Evolutionary conservation across 202 grass and related monocot genomes (phyloP), one percentile per base, ranked within the genome.

Genomic region (Panicum virgatum): DNA sequence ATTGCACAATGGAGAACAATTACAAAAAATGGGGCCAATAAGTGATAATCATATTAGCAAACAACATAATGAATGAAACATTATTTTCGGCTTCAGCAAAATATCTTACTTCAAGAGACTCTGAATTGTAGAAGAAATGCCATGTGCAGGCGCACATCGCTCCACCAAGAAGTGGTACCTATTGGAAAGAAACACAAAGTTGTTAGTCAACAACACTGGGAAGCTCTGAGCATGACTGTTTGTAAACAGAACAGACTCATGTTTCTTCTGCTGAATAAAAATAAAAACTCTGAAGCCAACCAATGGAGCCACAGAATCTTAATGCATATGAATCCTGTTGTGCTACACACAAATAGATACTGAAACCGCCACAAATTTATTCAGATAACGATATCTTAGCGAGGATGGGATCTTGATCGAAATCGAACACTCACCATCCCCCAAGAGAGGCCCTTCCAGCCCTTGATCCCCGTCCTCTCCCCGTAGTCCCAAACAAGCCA

Each of bases 51-150:
- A 46, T 69, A 10, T 23, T 32, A 72, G 9, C 20, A 32, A 62
- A 18, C 20, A 65, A 66, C 0, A 22, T 53, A 51, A 86, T 56
- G n/a, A n/a, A n/a, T n/a, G 11, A 13, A 56, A 81, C 4, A 63
- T 57, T 26, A 46, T 60, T 9, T 65, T 22, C 32, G 42, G 16
- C 43, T 77, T 20, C 0, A 50, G 7, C 0, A 8, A 27, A 62
- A 69, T 73, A 72, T n/a, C 39, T 68, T 90, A 95, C 96, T 78
- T 98, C 89, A 9, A 98, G 89, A 50, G 92, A 90, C 43, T 90
- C 92, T 74, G 90, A 89, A 60, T 95, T 98, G 75, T 98, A 98
- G 81, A 98, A 98, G 86, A 98, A 94, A 90, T 98, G 92, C 96
- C 96, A 98, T 0, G 90, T 94, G 82, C 96, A 98, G 50, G 90